Evolutionary conservation across 2,329 filamentous ascomycete species (phyloP), one percentile per base, ranked within the genome.

Genomic region (Aspergillus sp.): DNA sequence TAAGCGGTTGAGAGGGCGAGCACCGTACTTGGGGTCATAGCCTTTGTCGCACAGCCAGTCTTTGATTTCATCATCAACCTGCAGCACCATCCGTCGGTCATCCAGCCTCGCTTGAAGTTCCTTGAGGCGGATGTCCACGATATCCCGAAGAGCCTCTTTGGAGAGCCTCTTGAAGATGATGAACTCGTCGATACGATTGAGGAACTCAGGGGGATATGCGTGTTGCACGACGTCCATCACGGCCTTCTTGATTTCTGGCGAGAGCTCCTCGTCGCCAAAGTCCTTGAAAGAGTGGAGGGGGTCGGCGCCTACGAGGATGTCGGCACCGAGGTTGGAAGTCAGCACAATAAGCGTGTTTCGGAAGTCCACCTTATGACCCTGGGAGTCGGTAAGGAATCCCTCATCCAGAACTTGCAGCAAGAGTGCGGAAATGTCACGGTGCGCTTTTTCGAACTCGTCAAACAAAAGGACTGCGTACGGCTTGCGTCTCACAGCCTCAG

Each of bases 391-490:
- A 46, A 99, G 81, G 76, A 94, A 96, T 2, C 94, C 94, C 70
- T 97, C 94, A 66, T 97, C 94, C 0, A 99, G 83, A 0, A 97
- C 93, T 71, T 97, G 94, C 3, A 99, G 82, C 3, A 99, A 81
- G 3, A 99, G 79, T 0, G 92, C 88, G 0, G 90, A 95, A 59
- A 97, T 96, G 63, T 99, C 94, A 49, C 90, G 87, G 68, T 97
- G 94, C 0, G 93, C 94, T 70, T 99, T 97, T 68, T 99, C 94
- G 62, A 96, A 97, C 69, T 97, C 94, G 69, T 99, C 94, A 62
- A 99, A 95, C 1, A 99, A 80, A 0, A 99, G 80, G 0, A 99
- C 90, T 0, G 93, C 92, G 62, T 97, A 97, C 0, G 94, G 94
- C 71, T 97, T 97, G 54, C 94, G 83, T 51, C 94, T 84, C 3